Conservation (phyloP, 768 basidiomycete species). For the Mycena vitilis region DNA sequence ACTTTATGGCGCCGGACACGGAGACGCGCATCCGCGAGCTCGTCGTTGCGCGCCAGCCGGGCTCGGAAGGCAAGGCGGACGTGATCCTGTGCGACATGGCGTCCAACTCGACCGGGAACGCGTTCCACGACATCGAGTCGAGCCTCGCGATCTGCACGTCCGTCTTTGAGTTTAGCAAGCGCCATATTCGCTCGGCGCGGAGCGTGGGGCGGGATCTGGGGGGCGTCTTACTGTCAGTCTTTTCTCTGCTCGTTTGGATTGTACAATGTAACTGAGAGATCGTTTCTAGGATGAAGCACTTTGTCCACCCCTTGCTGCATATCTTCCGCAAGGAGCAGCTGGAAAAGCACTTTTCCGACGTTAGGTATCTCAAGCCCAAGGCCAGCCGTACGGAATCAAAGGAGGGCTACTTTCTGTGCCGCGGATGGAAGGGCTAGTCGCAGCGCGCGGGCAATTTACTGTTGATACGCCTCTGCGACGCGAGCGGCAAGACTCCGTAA, state of each 20-base stretch:
- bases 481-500: too few relatives aligned
- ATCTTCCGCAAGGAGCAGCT: conserved; percentile 73
- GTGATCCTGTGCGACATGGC: conserved; percentile 93
- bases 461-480: too few relatives aligned
- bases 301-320: conserved; percentile 77
- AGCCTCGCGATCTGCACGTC: conserved; percentile 81
- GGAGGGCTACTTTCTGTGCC: conserved; percentile 90
- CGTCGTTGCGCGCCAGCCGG: conserved; percentile 33
- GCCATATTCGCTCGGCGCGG: conserved; percentile 61
- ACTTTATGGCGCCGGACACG: conserved; percentile 76
- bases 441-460: too few relatives aligned
- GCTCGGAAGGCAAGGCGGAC: conserved; percentile 66
- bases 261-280: conserved; percentile 7
- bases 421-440: conserved; percentile 65
- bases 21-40: conserved; percentile 54
- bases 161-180: conserved; percentile 75
- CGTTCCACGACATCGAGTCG: conserved; percentile 69
- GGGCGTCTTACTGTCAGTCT: conserved; percentile 69
- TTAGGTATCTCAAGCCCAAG: conserved; percentile 82
- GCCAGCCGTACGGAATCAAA: conserved; percentile 81
- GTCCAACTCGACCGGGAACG: conserved; percentile 81
- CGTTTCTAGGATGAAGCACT: conserved; percentile 81
- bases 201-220: conserved; percentile 56
- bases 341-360: conserved; percentile 71
- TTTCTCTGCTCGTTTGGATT: conserved; percentile 21